Percentiles rank a stretch among this genome's conserved stretches.
phyloP scores from a whole-genome alignment of 192 early-diverging fungal species.

The Podila horticola region DNA sequence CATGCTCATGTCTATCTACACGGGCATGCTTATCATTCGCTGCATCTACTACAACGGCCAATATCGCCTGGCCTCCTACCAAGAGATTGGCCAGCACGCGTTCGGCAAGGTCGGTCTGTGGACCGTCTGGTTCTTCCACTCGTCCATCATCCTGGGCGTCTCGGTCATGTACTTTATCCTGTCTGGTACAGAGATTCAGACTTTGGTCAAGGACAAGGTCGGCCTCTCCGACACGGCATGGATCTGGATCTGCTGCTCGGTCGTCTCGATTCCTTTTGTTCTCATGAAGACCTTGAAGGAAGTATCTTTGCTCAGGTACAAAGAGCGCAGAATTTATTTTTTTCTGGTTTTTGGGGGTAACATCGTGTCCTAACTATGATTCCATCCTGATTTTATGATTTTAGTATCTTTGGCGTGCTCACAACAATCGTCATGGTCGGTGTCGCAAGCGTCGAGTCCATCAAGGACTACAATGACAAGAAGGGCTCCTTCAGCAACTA shows the following conservation, averaged over 20 bases:
- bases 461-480: conserved; percentile 60
- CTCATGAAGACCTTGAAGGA: conserved; percentile 75
- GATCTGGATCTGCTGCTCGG: conserved; percentile 64
- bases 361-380: too few relatives aligned
- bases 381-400: not conserved
- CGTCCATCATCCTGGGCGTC: conserved; percentile 59
- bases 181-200: conserved; percentile 66
- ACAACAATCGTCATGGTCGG: conserved; percentile 69
- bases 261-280: conserved; percentile 72
- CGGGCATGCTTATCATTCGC: conserved; percentile 75
- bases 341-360: too few relatives aligned
- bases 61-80: conserved; percentile 63
- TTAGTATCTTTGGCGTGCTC: conserved; percentile 67
- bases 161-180: conserved; percentile 71
- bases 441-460: conserved; percentile 62
- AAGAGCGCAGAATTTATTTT: too few relatives aligned
- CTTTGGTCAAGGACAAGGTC: conserved; percentile 55
- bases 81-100: conserved; percentile 70
- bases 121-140: conserved; percentile 64
- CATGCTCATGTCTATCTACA: conserved; percentile 75
- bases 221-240: conserved; percentile 57
- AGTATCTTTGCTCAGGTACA: conserved; percentile 62
- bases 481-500: conserved; percentile 45
- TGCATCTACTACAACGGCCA: conserved; percentile 61
- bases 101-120: conserved; percentile 61